These are phyloP conservation scores for Aspergillus cavernicola DNA, from an alignment of 495 filamentous ascomycete species.

Conservation along the genomic window DNA sequence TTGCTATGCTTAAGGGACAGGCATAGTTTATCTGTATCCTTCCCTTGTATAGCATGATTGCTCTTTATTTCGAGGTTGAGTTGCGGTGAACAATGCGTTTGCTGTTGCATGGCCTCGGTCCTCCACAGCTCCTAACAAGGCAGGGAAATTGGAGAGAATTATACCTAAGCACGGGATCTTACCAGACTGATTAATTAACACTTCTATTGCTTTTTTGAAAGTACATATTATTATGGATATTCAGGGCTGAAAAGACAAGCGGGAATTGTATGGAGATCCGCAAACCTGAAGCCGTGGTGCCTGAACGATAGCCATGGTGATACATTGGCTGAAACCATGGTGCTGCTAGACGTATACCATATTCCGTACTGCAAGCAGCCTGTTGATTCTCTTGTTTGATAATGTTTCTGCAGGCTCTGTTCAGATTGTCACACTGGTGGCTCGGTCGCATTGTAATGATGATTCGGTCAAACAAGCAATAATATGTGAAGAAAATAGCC, in stretches of 20 bases:
- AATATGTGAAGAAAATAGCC: conserved; percentile 1
- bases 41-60: too few relatives aligned
- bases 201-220: too few relatives aligned
- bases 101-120: neutral
- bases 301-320: conserved; percentile 22
- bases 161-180: neutral
- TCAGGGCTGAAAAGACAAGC: too few relatives aligned
- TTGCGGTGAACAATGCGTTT: conserved; percentile 8
- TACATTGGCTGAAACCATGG: conserved; percentile 21
- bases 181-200: neutral
- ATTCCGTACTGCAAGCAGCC: too few relatives aligned
- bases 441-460: conserved; percentile 7
- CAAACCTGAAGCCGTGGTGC: conserved; percentile 15
- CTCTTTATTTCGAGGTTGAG: too few relatives aligned
- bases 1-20: conserved; percentile 25
- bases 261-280: too few relatives aligned
- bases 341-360: conserved; percentile 2
- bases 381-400: too few relatives aligned
- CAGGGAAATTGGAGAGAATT: neutral
- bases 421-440: too few relatives aligned
- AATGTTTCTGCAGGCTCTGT: too few relatives aligned
- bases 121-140: neutral
- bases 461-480: conserved; percentile 17
- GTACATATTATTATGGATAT: neutral
- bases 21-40: neutral